A percentile compares a stretch with the other conserved stretches of the same genome.
phyloP scores from a whole-genome alignment of 2,329 filamentous ascomycete genomes.

The Botryotinia globosa region DNA sequence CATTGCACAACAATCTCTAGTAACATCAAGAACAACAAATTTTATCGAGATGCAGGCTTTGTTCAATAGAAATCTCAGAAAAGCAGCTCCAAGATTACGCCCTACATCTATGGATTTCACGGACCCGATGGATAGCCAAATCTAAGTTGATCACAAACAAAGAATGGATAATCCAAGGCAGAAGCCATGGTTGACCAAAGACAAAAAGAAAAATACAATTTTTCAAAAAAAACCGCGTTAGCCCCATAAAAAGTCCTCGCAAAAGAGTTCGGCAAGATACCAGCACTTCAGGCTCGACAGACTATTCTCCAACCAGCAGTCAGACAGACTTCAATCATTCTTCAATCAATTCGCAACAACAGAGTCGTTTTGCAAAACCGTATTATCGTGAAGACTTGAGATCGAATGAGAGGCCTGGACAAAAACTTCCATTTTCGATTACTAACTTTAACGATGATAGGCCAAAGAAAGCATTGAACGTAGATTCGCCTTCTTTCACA shows the following conservation, averaged over 20 bases:
- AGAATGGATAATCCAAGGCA: neutral
- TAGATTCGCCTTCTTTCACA: constrained; percentile 94
- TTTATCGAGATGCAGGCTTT: neutral
- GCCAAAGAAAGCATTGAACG: constrained; percentile 78
- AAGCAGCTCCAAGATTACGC: neutral
- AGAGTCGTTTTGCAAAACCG: neutral
- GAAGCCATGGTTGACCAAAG: neutral
- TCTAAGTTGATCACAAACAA: neutral
- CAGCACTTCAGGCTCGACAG: neutral
- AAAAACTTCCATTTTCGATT: neutral
- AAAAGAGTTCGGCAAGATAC: neutral
- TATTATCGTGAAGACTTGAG: neutral
- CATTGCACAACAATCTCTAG: neutral
- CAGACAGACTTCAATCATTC: neutral
- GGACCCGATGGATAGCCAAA: neutral
- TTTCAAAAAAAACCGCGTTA: neutral
- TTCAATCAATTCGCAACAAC: neutral
- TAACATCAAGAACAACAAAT: neutral
- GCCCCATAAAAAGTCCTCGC: neutral
- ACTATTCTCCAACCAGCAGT: neutral
- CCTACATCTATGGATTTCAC: neutral
- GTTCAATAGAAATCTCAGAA: neutral
- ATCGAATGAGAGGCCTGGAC: neutral
- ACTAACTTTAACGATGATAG: constrained; percentile 36
- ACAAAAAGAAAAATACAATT: too few species aligned